phyloP scores from a whole-genome alignment of 2,329 filamentous ascomycete genomes.

The Pseudogymnoascus sp. region DNA sequence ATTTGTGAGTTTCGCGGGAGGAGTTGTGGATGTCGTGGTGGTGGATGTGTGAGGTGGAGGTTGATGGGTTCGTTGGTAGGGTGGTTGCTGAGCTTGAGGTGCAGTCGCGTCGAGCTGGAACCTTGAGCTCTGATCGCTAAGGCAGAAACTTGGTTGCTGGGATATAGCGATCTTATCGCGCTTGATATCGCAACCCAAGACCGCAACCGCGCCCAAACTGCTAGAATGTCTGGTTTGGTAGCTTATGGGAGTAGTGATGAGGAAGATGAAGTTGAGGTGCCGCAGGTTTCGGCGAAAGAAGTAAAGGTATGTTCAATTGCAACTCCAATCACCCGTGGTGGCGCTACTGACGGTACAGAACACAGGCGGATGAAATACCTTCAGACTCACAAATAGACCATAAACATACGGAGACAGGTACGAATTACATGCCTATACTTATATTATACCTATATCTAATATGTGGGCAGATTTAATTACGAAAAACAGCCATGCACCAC shows the following conservation, averaged over 20 bases:
- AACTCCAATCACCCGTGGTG: background rate
- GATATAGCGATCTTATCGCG: background rate
- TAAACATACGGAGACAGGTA: background rate
- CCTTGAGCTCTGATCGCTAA: slow-evolving; percentile 10
- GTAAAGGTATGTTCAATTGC: slow-evolving; percentile 7
- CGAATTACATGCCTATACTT: background rate
- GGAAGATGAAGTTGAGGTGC: slow-evolving; percentile 25
- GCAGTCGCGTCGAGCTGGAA: slow-evolving; percentile 14
- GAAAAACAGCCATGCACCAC: slow-evolving; percentile 1
- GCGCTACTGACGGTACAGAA: slow-evolving; percentile 7
- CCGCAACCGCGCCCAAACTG: background rate
- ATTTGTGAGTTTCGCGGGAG: background rate
- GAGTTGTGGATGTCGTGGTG: background rate
- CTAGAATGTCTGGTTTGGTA: slow-evolving; percentile 31
- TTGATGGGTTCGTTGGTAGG: slow-evolving; percentile 1
- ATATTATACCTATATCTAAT: slow-evolving; percentile 9
- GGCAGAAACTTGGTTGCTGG: background rate
- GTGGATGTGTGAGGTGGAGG: background rate
- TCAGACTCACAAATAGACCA: background rate
- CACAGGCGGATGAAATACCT: background rate
- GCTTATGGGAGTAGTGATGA: slow-evolving; percentile 37
- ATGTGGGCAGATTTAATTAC: slow-evolving; percentile 2
- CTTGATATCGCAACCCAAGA: background rate
- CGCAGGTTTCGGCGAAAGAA: slow-evolving; percentile 13
- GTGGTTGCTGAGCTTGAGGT: slow-evolving; percentile 10